Evolutionary conservation across 2,329 filamentous ascomycete genomes (phyloP), one percentile per base, ranked within the genome.

Genomic region (Aureobasidium uvarum): DNA sequence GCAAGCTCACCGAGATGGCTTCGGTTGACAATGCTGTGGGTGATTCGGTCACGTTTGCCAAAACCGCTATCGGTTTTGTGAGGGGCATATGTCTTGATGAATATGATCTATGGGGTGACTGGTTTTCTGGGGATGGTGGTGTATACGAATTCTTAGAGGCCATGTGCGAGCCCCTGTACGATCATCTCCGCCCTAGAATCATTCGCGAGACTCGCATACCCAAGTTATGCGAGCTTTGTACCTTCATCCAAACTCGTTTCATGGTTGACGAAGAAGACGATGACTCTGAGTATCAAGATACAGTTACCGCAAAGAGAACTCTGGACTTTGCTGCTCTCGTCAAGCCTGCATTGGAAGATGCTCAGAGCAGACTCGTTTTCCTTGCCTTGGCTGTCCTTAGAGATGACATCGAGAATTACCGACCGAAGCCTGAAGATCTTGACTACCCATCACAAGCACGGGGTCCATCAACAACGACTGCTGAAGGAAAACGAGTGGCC

Each of bases 71-170:
- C 66, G 84, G 85, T 72, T 89, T 88, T 69, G 82, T 88, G 64
- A 84, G 86, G 60, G 85, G 85, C 4, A 83, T 89, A 18, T 89
- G 86, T 68, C 77, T 87, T 63, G 87, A 89, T 68, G 87, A 89
- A 72, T 87, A 86, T 72, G 86, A 88, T 62, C 76, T 89, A 8
- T 89, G 86, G 86, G 80, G 80, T 5, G 84, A 88, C 72, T 88
- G 85, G 86, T 87, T 89, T 67, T 83, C 86, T 67, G 85, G 83
- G 3, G 84, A 88, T 66, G 83, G 81, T 31, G 85, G 83, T 2
- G 73, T 88, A 7, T 87, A 89, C 70, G 85, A 89, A 66, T 89
- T 88, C 68, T 77, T 89, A 1, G 87, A 89, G 72, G 83, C 85
- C 20, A 79, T 89, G 54, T 88, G 86, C 72, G 87, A 89, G 72